Percentiles rank a stretch among this genome's conserved stretches.
Evolutionary conservation across 2,329 filamentous ascomycete species (phyloP).

Genomic region (Pyricularia pennisetigena): DNA sequence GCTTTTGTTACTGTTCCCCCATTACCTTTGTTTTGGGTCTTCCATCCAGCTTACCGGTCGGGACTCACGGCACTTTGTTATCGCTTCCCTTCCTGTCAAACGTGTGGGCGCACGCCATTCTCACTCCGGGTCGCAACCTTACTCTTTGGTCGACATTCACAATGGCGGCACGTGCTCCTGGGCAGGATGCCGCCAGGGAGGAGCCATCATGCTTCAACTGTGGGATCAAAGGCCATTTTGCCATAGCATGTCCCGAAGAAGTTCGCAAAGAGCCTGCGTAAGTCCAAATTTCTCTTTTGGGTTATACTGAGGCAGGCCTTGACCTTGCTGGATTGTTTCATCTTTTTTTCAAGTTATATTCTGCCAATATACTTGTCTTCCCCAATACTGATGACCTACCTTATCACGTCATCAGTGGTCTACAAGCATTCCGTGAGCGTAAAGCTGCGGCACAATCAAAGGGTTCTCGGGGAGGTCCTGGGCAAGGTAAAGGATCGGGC

Average conservation of each 20-base stretch:
- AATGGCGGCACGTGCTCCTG: conserved; percentile 17
- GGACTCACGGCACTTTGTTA: background rate
- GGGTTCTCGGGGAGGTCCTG: background rate
- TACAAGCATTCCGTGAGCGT: conserved; percentile 14
- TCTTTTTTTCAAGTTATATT: conserved; percentile 4
- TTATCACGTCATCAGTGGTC: conserved; percentile 10
- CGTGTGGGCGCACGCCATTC: background rate
- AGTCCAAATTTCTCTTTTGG: conserved; percentile 19
- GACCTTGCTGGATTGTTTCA: background rate
- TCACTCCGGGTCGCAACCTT: background rate
- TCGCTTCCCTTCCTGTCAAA: background rate
- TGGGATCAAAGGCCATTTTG: conserved; percentile 38
- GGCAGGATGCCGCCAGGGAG: conserved; percentile 15
- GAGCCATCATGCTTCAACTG: conserved; percentile 43
- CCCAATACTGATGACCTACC: background rate
- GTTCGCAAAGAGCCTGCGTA: conserved; percentile 38
- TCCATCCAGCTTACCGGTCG: background rate
- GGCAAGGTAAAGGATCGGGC: conserved; percentile 19
- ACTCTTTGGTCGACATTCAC: background rate
- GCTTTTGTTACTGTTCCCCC: background rate
- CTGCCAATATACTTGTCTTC: conserved; percentile 1
- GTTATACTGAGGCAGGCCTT: background rate
- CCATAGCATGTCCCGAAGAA: conserved; percentile 41
- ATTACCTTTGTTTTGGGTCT: background rate
- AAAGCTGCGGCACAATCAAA: conserved; percentile 10